Evolutionary conservation across 1,139 yeast species (phyloP), one percentile per base, ranked within the genome.

Genomic region (Lodderomyces pseudojiufengensis): DNA sequence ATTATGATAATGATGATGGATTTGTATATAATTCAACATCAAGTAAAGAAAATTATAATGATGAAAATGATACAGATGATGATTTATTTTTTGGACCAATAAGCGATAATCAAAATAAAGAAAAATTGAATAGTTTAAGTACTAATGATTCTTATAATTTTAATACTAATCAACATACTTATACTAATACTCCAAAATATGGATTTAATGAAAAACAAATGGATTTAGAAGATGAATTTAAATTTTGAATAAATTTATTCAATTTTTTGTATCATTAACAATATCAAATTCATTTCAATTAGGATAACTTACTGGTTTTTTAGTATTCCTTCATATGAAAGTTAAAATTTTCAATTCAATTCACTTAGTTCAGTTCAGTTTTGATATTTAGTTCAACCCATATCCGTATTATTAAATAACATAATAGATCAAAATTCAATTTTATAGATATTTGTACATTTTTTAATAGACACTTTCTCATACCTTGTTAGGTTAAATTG

Each of bases 141-240:
- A 26, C 35, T 20, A 12, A 7, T 10, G 16, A 20, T 14, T 32
- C 35, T 20, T 22, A 11, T 15, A 8, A 20, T 14, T 32, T 32
- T 15, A 26, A 16, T 12, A 20, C 35, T 20, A 22, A 28, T 15
- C 31, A 28, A 28, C 24, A 12, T 4, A 28, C 31, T 12, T 28
- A 20, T 15, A 28, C 23, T 7, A 28, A 28, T 11, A 28, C 31
- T 4, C 31, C 31, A 10, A 24, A 23, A 11, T 18, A 28, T 18
- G 31, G 22, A 11, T 15, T 2, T 11, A 18, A 32, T n/a, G 22
- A 26, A 21, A 25, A 20, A 25, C 2, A 13, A 11, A 12, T 8
- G 6, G 22, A 27, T 12, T 12, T 20, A 5, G 35, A 32, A 9
- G 35, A 32, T 32, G 35, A 32, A 27, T 32, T 32, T 20, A 10